These are phyloP conservation scores for Globisporangium yorkense DNA, from an alignment of 352 stramenopile genomes.

Conservation along the genomic window DNA sequence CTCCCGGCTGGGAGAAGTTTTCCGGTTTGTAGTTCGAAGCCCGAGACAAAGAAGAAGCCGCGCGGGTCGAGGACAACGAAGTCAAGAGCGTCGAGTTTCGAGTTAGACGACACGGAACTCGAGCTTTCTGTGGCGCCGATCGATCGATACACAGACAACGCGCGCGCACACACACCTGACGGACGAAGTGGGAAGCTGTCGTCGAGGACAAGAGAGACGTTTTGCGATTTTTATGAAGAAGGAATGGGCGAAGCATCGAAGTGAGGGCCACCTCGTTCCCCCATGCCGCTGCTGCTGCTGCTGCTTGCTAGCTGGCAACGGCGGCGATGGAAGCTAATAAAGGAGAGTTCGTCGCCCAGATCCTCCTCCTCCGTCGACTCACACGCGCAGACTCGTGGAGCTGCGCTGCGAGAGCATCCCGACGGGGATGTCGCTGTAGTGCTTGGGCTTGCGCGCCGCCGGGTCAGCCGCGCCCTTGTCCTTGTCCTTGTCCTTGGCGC, in stretches of 20 bases:
- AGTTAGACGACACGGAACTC: neutral
- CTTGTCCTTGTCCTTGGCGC: constrained; percentile 36
- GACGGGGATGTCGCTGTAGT: constrained; percentile 63
- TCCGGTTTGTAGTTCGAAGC: constrained; percentile 46
- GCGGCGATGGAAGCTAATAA: neutral
- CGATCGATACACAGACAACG: neutral
- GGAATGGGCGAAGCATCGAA: neutral
- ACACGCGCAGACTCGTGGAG: constrained; percentile 29
- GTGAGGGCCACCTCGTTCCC: neutral
- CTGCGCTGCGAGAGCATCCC: constrained; percentile 33
- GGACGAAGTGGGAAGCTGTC: neutral
- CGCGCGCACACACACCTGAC: neutral
- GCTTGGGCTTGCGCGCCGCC: constrained; percentile 46
- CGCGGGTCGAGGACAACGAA: neutral
- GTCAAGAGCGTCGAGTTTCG: too few species aligned
- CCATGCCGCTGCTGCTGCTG: neutral
- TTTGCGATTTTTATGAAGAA: neutral
- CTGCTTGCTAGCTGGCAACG: neutral
- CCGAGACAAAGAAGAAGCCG: neutral
- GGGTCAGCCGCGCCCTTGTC: constrained; percentile 20
- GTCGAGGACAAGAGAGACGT: neutral
- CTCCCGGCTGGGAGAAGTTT: constrained; percentile 78
- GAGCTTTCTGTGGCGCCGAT: neutral
- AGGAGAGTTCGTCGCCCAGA: neutral
- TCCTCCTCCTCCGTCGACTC: neutral